Evolutionary conservation across 768 basidiomycete genomes (phyloP).

Genomic region (Tricholoma saponaceum): DNA sequence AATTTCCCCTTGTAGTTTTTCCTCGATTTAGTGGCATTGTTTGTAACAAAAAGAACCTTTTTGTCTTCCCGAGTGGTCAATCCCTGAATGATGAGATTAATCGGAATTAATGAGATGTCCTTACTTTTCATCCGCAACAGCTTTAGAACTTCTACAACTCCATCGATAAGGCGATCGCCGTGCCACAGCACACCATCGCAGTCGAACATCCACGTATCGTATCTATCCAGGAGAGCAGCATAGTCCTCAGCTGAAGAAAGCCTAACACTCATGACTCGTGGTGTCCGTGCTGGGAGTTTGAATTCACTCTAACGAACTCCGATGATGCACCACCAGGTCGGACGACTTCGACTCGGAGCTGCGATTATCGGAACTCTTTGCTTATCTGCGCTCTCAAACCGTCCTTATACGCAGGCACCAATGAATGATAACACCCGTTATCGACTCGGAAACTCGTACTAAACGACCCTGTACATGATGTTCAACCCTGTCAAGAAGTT

Average conservation of each 20-base stretch:
- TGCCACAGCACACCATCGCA: conserved; percentile 96
- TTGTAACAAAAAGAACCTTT: conserved; percentile 89
- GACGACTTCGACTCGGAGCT: background rate
- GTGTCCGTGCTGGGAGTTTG: background rate
- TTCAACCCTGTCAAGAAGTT: background rate
- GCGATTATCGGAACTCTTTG: background rate
- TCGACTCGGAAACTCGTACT: background rate
- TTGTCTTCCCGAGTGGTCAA: conserved; percentile 51
- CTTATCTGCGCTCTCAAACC: background rate
- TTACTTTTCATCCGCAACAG: conserved; percentile 69
- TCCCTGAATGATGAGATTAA: background rate
- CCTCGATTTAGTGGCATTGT: conserved; percentile 94
- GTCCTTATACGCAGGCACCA: background rate
- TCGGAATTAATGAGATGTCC: conserved; percentile 21
- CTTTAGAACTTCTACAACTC: conserved; percentile 69
- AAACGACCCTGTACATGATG: background rate
- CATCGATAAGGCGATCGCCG: conserved; percentile 75
- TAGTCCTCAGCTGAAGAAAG: conserved; percentile 44
- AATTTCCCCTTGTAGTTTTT: conserved; percentile 87
- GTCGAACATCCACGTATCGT: conserved; percentile 95
- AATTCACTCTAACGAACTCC: conserved; percentile 1
- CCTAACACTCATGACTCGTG: conserved; percentile 27
- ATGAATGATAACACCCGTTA: background rate
- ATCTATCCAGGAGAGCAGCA: conserved; percentile 49
- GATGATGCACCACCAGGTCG: too few relatives aligned